Evolutionary conservation across 1,284 basidiomycete genomes (phyloP).

Genomic region (Wallemia ichthyophaga): DNA sequence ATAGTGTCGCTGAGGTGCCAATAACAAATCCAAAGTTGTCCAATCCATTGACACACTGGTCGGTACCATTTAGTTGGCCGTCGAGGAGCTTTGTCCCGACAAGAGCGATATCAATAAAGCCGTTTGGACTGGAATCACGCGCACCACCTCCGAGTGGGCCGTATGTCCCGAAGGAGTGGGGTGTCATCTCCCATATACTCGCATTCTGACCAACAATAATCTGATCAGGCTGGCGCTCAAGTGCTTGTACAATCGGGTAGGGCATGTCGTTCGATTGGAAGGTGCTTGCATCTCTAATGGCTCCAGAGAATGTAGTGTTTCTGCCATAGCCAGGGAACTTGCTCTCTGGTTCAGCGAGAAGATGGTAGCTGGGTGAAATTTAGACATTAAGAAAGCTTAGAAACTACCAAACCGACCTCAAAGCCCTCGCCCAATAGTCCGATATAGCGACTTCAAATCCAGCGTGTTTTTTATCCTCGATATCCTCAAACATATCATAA

Average conservation of each 20-base stretch:
- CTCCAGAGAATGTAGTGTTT: slow-evolving; percentile 6
- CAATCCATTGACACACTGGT: not conserved
- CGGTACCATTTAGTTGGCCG: slow-evolving; percentile 10
- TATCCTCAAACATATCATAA: slow-evolving; percentile 14
- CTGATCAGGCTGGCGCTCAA: slow-evolving; percentile 10
- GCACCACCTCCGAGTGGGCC: not conserved
- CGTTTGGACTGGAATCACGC: not conserved
- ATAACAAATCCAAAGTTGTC: slow-evolving; percentile 13
- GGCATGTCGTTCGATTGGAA: slow-evolving; percentile 12
- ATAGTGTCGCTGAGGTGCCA: slow-evolving; percentile 18
- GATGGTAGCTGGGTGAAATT: not conserved
- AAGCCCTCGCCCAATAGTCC: no score
- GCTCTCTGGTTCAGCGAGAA: not conserved
- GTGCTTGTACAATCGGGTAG: slow-evolving; percentile 12
- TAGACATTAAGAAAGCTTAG: no score
- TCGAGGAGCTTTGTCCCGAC: slow-evolving; percentile 14
- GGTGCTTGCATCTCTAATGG: slow-evolving; percentile 7
- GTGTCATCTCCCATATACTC: not conserved
- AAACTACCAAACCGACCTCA: no score
- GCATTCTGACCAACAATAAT: slow-evolving; percentile 5
- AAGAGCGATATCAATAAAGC: slow-evolving; percentile 10
- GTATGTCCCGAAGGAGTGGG: not conserved
- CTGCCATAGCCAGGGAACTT: not conserved
- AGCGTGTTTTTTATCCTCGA: slow-evolving; percentile 12
- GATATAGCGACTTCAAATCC: no score